phyloP scores from a whole-genome alignment of 495 filamentous ascomycete species.

The Stereocaulon alpinum region DNA sequence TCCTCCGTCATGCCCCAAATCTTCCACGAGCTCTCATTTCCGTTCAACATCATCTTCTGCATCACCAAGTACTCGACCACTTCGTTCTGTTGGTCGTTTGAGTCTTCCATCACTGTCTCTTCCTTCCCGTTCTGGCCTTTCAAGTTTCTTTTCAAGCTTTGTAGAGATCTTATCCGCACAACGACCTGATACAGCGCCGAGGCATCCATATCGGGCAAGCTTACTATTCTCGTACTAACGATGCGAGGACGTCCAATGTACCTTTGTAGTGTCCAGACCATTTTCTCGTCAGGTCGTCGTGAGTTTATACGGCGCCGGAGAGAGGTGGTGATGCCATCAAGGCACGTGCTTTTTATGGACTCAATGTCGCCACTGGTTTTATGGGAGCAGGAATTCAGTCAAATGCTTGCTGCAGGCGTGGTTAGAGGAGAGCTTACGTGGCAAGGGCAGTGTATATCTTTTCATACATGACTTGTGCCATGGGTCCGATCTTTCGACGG shows the following conservation, averaged over 20 bases:
- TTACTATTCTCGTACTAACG: slow-evolving; percentile 46
- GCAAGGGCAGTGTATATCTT: slow-evolving; percentile 67
- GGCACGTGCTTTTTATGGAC: slow-evolving; percentile 48
- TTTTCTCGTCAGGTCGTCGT: slow-evolving; percentile 39
- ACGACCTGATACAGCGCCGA: slow-evolving; percentile 57
- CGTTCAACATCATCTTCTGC: slow-evolving; percentile 48
- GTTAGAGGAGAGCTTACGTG: slow-evolving; percentile 31
- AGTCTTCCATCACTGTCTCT: slow-evolving; percentile 24
- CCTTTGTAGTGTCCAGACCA: slow-evolving; percentile 57
- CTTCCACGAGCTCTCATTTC: slow-evolving; percentile 54
- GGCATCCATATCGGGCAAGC: slow-evolving; percentile 36
- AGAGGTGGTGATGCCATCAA: slow-evolving; percentile 44
- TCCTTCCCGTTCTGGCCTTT: slow-evolving; percentile 18
- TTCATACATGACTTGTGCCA: slow-evolving; percentile 50
- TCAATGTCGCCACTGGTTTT: slow-evolving; percentile 43
- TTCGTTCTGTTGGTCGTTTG: slow-evolving; percentile 49
- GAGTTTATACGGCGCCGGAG: slow-evolving; percentile 45
- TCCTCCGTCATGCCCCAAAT: slow-evolving; percentile 50
- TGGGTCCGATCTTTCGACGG: slow-evolving; percentile 33
- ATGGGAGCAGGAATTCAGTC: not conserved
- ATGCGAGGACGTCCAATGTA: slow-evolving; percentile 53
- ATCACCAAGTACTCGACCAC: slow-evolving; percentile 72
- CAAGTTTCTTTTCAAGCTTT: slow-evolving; percentile 42
- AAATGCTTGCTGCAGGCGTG: not conserved
- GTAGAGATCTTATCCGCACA: slow-evolving; percentile 57